Evolutionary conservation across 208 protist species (phyloP), one percentile per base, ranked within the genome.

Genomic region (Acanthamoeba healyi): DNA sequence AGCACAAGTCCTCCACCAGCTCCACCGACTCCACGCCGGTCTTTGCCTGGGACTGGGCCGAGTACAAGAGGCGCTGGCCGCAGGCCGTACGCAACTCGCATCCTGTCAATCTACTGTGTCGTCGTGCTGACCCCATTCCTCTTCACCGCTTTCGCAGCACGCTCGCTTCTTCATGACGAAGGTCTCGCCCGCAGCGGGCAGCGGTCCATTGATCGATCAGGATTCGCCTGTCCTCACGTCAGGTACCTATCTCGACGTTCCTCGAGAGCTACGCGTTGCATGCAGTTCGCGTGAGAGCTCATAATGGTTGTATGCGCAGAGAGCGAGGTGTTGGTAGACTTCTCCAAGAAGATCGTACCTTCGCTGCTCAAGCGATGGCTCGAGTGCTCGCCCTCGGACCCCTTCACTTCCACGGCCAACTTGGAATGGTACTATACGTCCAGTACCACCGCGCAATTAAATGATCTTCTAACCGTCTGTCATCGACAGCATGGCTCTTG

Each of bases 281-380:
- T 36, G 29, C 17, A 29, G 61, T 15, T 36, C 10, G 10, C 0
- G 61, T 36, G 29, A 24, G 2, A 0, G 9, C n/a, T 42, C 5
- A 74, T 22, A 10, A 24, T 40, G 1, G 14, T 14, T 7, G 29
- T 26, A 9, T 24, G 9, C 15, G 70, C 38, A 38, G 77, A 86
- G 77, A 51, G 77, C 17, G 77, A 56, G 0, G 77, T 86, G 40
- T 40, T 86, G 44, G 24, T 44, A 1, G 77, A 86, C 77, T 86
- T 86, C 24, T 86, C 77, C 6, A 51, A 86, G 46, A 86, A 86
- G 77, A 34, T 86, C 29, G 61, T 86, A 22, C 77, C 77, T 54
- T n/a, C 77, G 0, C 46, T 86, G 77, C 77, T 86, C 77, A 86
- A 86, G 46, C 77, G 77, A 14, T 86, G 77, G 77, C 77, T 86